These are phyloP conservation scores for Phytophthora palmivora DNA, from an alignment of 352 stramenopile genomes.

Conservation along the genomic window DNA sequence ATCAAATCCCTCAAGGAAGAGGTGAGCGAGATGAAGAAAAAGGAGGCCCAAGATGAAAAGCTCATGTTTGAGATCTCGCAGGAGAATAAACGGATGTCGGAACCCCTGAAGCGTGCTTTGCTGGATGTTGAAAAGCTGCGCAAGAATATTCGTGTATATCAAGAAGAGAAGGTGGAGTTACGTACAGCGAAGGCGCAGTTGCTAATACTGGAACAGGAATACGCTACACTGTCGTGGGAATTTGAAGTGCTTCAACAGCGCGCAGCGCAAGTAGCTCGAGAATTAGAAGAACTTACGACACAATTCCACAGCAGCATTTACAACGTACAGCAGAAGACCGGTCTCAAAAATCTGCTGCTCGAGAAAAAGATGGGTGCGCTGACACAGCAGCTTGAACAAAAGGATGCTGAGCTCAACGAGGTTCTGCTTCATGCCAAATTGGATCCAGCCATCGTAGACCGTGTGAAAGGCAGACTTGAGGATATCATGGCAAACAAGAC, in stretches of 20 bases:
- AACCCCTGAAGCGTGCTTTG: slow-evolving; percentile 92
- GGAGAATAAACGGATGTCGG: slow-evolving; percentile 96
- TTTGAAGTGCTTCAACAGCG: slow-evolving; percentile 94
- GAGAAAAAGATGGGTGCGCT: slow-evolving; percentile 94
- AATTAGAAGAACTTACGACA: slow-evolving; percentile 91
- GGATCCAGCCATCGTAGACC: slow-evolving; percentile 81
- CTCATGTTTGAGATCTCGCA: slow-evolving; percentile 95
- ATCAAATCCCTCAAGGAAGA: slow-evolving; percentile 97
- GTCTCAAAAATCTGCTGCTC: slow-evolving; percentile 94
- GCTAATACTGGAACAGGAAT: slow-evolving; percentile 89
- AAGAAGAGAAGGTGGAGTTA: slow-evolving; percentile 76
- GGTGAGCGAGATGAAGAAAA: slow-evolving; percentile 94
- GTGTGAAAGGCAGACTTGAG: slow-evolving; percentile 87
- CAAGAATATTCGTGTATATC: slow-evolving; percentile 73
- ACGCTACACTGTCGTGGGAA: slow-evolving; percentile 93
- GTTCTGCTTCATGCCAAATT: slow-evolving; percentile 92
- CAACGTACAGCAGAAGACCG: slow-evolving; percentile 93
- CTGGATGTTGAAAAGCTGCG: slow-evolving; percentile 77
- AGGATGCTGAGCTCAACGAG: slow-evolving; percentile 93
- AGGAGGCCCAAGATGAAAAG: slow-evolving; percentile 94
- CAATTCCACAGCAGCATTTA: slow-evolving; percentile 92
- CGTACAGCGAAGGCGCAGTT: slow-evolving; percentile 75
- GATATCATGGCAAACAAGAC: slow-evolving; percentile 93
- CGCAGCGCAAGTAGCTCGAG: slow-evolving; percentile 79
- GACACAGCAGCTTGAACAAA: slow-evolving; percentile 87